A percentile compares a stretch with the other conserved stretches of the same genome.
These are phyloP conservation scores for Alternaria infectoria DNA, from an alignment of 2,329 filamentous ascomycete species.

Conservation along the genomic window DNA sequence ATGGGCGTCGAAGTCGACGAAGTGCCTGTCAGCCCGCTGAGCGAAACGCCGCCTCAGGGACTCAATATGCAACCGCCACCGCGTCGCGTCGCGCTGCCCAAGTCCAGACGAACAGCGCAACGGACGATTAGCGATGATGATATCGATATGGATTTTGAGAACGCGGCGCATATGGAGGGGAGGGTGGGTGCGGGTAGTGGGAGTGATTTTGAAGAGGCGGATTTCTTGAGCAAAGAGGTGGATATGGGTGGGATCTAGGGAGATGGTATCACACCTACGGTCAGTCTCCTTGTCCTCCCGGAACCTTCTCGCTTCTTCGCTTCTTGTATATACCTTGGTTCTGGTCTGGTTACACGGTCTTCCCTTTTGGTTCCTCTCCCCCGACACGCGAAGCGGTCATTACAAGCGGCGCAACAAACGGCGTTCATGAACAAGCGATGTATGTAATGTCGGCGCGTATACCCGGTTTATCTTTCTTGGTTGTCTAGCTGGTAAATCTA, in stretches of 20 bases:
- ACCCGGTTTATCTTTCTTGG: constrained; percentile 12
- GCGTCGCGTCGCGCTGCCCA: constrained; percentile 41
- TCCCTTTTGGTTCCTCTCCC: neutral
- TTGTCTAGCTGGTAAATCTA: neutral
- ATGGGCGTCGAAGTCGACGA: constrained; percentile 36
- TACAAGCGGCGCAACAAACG: constrained; percentile 3
- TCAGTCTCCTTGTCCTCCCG: neutral
- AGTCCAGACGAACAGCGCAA: constrained; percentile 20
- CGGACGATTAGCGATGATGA: constrained; percentile 28
- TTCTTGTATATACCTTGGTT: constrained; percentile 6
- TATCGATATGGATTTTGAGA: constrained; percentile 43
- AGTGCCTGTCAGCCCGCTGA: constrained; percentile 43
- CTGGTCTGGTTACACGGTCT: neutral
- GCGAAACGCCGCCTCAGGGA: constrained; percentile 31
- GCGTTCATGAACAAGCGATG: constrained; percentile 7
- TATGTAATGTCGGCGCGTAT: constrained; percentile 20
- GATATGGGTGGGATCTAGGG: constrained; percentile 42
- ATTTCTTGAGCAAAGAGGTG: constrained; percentile 57
- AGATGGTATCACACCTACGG: neutral
- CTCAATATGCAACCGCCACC: constrained; percentile 29
- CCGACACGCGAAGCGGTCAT: neutral
- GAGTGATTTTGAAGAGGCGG: constrained; percentile 72
- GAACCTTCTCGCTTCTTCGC: neutral
- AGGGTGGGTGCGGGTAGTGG: constrained; percentile 45
- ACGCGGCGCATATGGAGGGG: constrained; percentile 40